Conservation (phyloP, 192 early-diverging fungal genomes). For the Pecoramyces ruminantium region DNA sequence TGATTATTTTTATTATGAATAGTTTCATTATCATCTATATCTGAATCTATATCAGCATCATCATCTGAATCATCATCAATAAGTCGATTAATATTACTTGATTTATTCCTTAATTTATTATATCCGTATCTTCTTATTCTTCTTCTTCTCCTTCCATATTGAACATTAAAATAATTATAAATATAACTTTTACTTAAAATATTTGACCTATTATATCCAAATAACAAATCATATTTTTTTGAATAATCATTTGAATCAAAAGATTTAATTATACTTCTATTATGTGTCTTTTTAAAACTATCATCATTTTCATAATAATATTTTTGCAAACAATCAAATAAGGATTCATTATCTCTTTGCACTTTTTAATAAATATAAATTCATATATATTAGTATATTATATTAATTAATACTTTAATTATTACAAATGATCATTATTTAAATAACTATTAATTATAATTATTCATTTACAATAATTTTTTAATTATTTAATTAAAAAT, state of each 20-base stretch:
- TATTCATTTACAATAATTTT: too few relatives aligned
- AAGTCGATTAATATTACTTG: not conserved
- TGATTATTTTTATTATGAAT: not conserved
- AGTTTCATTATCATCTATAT: not conserved
- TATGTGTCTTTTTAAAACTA: not conserved
- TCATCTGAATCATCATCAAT: not conserved
- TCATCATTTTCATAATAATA: not conserved
- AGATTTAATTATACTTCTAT: not conserved
- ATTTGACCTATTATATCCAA: not conserved
- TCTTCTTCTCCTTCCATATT: not conserved
- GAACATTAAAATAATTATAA: not conserved
- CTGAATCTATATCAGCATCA: not conserved
- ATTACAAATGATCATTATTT: too few relatives aligned
- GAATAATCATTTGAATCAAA: not conserved
- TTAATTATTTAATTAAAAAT: too few relatives aligned
- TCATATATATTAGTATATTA: too few relatives aligned
- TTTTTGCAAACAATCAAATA: not conserved
- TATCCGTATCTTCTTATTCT: not conserved
- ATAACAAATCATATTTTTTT: not conserved
- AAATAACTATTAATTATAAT: too few relatives aligned
- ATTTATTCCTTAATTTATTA: not conserved
- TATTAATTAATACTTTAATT: too few relatives aligned
- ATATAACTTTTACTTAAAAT: not conserved
- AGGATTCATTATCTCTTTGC: not conserved
- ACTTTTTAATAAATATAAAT: too few relatives aligned